Evolutionary conservation across 495 filamentous ascomycete species (phyloP), one percentile per base, ranked within the genome.

Genomic region (Cercophora scortea): DNA sequence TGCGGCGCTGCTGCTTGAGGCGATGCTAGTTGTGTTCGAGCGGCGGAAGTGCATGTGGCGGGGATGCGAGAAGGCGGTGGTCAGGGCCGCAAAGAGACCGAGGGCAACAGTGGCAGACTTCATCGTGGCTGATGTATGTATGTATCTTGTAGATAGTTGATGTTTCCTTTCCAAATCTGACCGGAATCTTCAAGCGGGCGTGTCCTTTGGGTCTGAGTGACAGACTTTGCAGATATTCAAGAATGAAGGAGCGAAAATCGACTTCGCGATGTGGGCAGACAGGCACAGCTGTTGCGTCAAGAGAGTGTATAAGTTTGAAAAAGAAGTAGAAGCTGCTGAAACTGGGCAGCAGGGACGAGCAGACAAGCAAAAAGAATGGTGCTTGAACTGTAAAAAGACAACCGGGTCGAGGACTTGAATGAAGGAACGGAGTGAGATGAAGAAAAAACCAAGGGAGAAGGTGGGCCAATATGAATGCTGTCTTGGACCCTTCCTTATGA

Each of bases 211-310:
- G 12, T 49, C 35, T 7, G 11, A 49, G 40, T 25, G 19, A 16
- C 10, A 13, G 35, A n/a, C 1, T 19, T 49, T 13, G 47, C 25
- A 25, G 25, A 25, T 25, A 25, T 25, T 25, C 25, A 25, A 25
- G 25, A 64, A 57, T 55, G 56, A 60, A 63, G 47, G 58, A 72
- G 71, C 67, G 73, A 74, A 71, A 70, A 57, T 77, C 74, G 66
- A 77, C 73, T 77, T 56, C 66, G 68, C 68, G 43, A 49, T 25
- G 25, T 25, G 51, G 57, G 59, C 57, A 57, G 60, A 65, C 69
- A 71, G 57, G 71, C 67, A 72, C 69, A 73, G 67, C 71, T 71
- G 50, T 52, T 52, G 41, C 39, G 34, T 41, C 38, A 53, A 68
- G 58, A 62, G 63, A 67, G 56, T 51, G 65, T 61, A 61, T 5